Base-by-base conservation (phyloP, 805 yeast genomes). In the Candida qinlingensis region DNA sequence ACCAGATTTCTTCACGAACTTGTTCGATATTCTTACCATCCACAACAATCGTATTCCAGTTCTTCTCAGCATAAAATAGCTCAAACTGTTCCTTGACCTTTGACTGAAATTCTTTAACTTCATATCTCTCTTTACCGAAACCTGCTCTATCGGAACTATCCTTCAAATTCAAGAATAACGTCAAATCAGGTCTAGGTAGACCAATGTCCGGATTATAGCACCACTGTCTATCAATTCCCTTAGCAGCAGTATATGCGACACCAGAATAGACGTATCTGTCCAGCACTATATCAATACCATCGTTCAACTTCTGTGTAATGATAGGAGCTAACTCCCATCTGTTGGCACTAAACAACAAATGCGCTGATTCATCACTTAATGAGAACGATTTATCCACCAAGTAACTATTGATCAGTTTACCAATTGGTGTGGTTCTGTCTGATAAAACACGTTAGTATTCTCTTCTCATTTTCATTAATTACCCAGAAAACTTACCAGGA, bases 261-360 rank as follows among this genome's bases (percentile, higher is more conserved):
- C 99, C 99, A 0, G 97, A 89, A 60, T 87, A 92, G 4, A 87
- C 85, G 60, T 92, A 94, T 54, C 99, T 71, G 63, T 94, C 99
- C 49, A 91, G 64, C 0, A 94, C 72, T 1, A 94, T 75, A 45
- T 74, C 73, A 10, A 61, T 62, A 1, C 96, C 97, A 0, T 63
- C 53, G 1, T 65, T 56, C 19, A 90, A 64, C 10, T 69, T 60
- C 1, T 60, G 48, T 9, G 67, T 61, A 5, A 94, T 80, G 4
- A 65, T 62, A 1, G 70, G 65, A 2, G 74, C 76, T 26, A 80
- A 58, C 63, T 94, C 99, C 99, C 99, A 94, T 54, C 99, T 70
- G 60, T 94, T 94, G 1, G 98, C 97, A 55, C 90, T 81, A 64
- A 94, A 94, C 34, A 94, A 69, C 27, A 94, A 71, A 66, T 94